Conservation (phyloP, 176 grass and related monocot genomes). For the Chloris gayana region DNA sequence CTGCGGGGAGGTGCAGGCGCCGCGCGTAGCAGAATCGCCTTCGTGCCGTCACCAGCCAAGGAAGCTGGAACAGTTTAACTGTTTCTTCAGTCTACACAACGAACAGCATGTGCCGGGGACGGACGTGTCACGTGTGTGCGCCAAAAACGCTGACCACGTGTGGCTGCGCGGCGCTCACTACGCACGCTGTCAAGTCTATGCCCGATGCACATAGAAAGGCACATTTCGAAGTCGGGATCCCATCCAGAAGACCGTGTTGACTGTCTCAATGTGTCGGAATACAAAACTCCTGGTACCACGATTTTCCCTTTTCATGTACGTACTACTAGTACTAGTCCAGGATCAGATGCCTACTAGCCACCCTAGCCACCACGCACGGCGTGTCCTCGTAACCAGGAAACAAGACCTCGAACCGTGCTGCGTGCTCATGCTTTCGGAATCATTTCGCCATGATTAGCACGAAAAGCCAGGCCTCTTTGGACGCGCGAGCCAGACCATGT, state of each 20-base stretch:
- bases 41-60: background rate
- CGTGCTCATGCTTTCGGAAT: background rate
- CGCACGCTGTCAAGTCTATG: background rate
- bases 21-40: too few relatives aligned
- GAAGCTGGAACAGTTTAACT: too few relatives aligned
- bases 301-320: too few relatives aligned
- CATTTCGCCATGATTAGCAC: constrained; percentile 41
- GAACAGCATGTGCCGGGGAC: background rate
- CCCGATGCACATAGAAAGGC: background rate
- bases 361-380: background rate
- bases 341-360: background rate
- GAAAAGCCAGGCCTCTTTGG: background rate
- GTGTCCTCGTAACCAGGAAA: constrained; percentile 9
- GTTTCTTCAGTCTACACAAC: too few relatives aligned
- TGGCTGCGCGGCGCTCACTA: background rate
- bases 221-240: constrained; percentile 1
- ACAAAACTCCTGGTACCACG: background rate
- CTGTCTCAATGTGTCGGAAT: constrained; percentile 15
- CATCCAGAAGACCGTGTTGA: constrained; percentile 37
- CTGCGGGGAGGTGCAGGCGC: background rate
- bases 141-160: background rate
- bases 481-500: background rate
- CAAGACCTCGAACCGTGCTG: background rate
- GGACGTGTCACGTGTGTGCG: background rate
- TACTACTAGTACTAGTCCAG: background rate